Conservation (phyloP, 2,329 filamentous ascomycete species). For the Pyrenophora tritici-repentis region DNA sequence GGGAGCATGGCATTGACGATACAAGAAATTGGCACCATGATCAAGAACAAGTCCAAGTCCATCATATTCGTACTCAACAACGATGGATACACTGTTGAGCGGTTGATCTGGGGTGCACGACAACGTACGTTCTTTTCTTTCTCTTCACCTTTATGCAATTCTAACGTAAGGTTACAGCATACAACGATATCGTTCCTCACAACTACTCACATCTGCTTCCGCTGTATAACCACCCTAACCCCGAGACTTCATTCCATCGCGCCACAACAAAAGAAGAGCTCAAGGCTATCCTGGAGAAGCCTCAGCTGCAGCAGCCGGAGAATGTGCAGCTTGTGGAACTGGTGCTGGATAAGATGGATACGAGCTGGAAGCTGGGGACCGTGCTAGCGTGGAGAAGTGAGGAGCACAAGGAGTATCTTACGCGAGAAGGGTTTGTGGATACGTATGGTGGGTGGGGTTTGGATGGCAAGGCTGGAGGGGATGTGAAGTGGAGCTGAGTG, state of each 20-base stretch:
- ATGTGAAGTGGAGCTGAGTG: constrained; percentile 32
- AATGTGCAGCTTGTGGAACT: constrained; percentile 50
- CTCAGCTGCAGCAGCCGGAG: constrained; percentile 37
- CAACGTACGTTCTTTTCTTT: constrained; percentile 29
- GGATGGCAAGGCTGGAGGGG: constrained; percentile 22
- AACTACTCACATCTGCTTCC: constrained; percentile 49
- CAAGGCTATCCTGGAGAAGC: constrained; percentile 38
- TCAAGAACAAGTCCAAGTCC: constrained; percentile 48
- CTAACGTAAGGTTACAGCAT: constrained; percentile 25
- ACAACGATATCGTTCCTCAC: constrained; percentile 50
- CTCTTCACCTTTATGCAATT: not conserved
- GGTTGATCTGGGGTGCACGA: constrained; percentile 52
- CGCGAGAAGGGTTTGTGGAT: constrained; percentile 48
- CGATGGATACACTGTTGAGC: constrained; percentile 54
- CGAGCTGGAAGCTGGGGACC: constrained; percentile 43
- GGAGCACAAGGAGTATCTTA: constrained; percentile 44
- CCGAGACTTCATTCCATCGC: constrained; percentile 43
- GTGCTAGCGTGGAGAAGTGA: constrained; percentile 47
- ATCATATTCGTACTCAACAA: constrained; percentile 55
- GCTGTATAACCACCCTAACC: constrained; percentile 45
- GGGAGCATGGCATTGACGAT: constrained; percentile 70
- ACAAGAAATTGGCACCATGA: constrained; percentile 69
- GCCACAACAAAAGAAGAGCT: constrained; percentile 48
- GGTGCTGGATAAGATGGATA: constrained; percentile 44
- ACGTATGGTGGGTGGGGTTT: constrained; percentile 41